Conservation (phyloP, 805 yeast genomes). For the Candida coquimbonensis region DNA sequence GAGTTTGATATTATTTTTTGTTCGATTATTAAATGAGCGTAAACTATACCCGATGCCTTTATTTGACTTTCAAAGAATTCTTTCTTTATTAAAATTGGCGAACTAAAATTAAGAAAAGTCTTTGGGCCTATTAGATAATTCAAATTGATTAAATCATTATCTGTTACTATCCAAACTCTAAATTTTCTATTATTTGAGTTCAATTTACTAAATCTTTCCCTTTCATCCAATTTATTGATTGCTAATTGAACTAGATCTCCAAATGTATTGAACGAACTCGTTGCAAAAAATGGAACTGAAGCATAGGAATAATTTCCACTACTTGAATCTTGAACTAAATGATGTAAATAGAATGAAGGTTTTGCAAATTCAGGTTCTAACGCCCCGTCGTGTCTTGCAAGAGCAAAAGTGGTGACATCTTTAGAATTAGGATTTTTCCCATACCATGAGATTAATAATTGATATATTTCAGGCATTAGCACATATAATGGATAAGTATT, state of each 20-base stretch:
- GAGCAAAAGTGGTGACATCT: slow-evolving; percentile 31
- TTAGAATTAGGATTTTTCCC: slow-evolving; percentile 36
- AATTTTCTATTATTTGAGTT: slow-evolving; percentile 7
- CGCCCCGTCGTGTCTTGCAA: slow-evolving; percentile 22
- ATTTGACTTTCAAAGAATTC: slow-evolving; percentile 13
- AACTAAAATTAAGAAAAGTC: slow-evolving; percentile 22
- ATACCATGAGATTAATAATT: slow-evolving; percentile 44
- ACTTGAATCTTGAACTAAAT: slow-evolving; percentile 15
- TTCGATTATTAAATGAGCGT: slow-evolving; percentile 29
- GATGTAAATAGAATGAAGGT: slow-evolving; percentile 31
- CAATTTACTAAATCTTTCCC: slow-evolving; percentile 7
- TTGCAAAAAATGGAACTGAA: slow-evolving; percentile 22
- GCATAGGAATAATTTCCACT: slow-evolving; percentile 14
- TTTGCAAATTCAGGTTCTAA: slow-evolving; percentile 29
- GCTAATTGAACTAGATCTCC: slow-evolving; percentile 11
- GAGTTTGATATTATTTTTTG: slow-evolving; percentile 14
- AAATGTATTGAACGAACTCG: slow-evolving; percentile 28
- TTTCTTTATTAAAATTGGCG: slow-evolving; percentile 20
- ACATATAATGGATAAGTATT: slow-evolving; percentile 24
- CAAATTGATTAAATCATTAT: slow-evolving; percentile 8
- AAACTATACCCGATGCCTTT: slow-evolving; percentile 15
- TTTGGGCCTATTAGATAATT: slow-evolving; percentile 21
- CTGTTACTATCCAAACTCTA: slow-evolving; percentile 19
- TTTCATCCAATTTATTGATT: slow-evolving; percentile 11
- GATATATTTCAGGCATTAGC: slow-evolving; percentile 39